Conservation (phyloP, 2,329 filamentous ascomycete species). For the Fusarium sp. region DNA sequence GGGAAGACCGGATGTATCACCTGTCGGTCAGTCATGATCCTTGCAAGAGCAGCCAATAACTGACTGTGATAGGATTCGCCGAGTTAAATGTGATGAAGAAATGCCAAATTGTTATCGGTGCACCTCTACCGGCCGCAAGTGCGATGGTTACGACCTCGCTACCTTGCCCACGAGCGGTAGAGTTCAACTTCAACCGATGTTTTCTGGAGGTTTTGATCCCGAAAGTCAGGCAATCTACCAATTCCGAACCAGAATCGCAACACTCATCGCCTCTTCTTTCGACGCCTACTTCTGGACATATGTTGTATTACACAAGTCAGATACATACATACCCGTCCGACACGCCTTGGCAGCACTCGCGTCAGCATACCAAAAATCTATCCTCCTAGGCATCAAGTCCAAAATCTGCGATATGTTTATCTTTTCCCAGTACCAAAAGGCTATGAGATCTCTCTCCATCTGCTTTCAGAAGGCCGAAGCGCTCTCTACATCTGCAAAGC, state of each 20-base stretch:
- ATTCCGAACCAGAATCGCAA: background rate
- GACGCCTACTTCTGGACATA: background rate
- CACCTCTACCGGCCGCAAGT: background rate
- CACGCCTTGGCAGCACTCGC: background rate
- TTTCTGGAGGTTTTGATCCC: background rate
- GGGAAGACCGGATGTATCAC: background rate
- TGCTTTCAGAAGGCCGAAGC: background rate
- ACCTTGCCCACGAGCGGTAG: fast-evolving
- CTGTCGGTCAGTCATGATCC: background rate
- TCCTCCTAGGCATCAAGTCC: background rate
- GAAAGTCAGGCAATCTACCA: constrained; percentile 4
- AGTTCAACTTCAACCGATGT: background rate
- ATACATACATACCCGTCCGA: background rate
- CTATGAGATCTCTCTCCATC: background rate
- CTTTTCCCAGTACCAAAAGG: background rate
- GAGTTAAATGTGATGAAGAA: background rate
- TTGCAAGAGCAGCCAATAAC: background rate
- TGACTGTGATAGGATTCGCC: background rate
- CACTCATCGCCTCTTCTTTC: background rate
- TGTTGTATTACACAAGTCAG: background rate
- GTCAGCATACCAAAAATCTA: background rate
- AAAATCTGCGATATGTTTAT: background rate
- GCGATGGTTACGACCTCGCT: background rate
- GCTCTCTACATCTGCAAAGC: background rate
- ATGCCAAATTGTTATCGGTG: background rate